Conservation (phyloP, 2,329 filamentous ascomycete species). For the Exophiala lecanii-corni region DNA sequence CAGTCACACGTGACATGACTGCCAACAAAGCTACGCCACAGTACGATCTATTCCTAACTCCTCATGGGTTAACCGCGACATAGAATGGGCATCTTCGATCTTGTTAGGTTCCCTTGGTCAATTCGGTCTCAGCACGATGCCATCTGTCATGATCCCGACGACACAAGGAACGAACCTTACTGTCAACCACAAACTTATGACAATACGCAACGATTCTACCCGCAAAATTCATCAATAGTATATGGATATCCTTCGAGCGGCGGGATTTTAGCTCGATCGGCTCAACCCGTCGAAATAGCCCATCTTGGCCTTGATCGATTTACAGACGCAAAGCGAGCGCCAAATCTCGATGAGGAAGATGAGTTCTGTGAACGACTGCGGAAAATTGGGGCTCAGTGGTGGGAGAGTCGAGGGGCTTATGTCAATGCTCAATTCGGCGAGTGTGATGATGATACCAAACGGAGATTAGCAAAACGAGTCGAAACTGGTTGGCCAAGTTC, state of each 20-base stretch:
- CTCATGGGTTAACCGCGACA: background rate
- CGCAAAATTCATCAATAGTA: background rate
- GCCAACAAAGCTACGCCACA: too few species aligned
- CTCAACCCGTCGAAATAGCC: background rate
- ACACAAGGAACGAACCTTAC: background rate
- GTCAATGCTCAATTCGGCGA: background rate
- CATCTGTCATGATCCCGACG: background rate
- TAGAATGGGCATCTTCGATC: background rate
- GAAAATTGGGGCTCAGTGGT: background rate
- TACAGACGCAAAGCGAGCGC: background rate
- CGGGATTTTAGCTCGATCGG: background rate
- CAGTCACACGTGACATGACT: too few species aligned
- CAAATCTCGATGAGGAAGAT: background rate
- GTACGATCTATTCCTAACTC: too few species aligned
- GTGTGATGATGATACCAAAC: background rate
- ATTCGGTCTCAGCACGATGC: background rate
- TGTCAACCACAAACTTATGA: background rate
- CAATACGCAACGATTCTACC: background rate
- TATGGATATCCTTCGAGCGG: background rate
- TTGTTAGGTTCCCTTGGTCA: background rate
- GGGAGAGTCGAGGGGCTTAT: background rate
- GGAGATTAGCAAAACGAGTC: background rate
- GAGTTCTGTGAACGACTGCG: background rate
- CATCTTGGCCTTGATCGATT: background rate
- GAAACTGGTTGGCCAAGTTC: background rate